phyloP scores from a whole-genome alignment of 2,329 filamentous ascomycete genomes.

The Rasamsonia emersonii region DNA sequence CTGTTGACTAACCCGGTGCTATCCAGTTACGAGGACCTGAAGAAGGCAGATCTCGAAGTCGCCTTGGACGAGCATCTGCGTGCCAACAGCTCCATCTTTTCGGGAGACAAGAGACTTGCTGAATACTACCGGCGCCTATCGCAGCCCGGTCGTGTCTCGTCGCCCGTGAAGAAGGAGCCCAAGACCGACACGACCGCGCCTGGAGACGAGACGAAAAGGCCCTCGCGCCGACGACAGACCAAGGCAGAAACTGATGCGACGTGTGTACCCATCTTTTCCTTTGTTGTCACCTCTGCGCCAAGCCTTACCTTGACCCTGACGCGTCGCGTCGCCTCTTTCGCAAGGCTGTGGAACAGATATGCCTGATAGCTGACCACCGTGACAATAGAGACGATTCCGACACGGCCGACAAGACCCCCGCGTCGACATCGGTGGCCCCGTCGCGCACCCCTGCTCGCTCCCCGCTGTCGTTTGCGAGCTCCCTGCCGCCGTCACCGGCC shows the following conservation, averaged over 20 bases:
- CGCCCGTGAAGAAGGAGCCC: conserved; percentile 43
- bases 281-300: too few species aligned
- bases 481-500: conserved; percentile 72
- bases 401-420: conserved; percentile 29
- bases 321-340: conserved; percentile 5
- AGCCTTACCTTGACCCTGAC: too few species aligned
- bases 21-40: conserved; percentile 57
- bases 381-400: conserved; percentile 15
- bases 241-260: conserved; percentile 30
- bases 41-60: conserved; percentile 71
- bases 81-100: conserved; percentile 58
- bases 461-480: conserved; percentile 48
- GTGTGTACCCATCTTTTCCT: conserved; percentile 9
- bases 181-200: conserved; percentile 27
- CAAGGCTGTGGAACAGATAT: not conserved
- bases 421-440: conserved; percentile 41
- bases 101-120: conserved; percentile 54
- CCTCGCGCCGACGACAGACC: conserved; percentile 32
- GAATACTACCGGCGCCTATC: conserved; percentile 61
- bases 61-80: conserved; percentile 66
- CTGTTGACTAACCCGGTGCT: conserved; percentile 11
- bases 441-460: conserved; percentile 28
- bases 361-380: conserved; percentile 4
- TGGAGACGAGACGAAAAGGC: conserved; percentile 27
- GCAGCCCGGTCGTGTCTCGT: conserved; percentile 28